Evolutionary conservation across 2,329 filamentous ascomycete species (phyloP).

Genomic region (Penicillium sp.): DNA sequence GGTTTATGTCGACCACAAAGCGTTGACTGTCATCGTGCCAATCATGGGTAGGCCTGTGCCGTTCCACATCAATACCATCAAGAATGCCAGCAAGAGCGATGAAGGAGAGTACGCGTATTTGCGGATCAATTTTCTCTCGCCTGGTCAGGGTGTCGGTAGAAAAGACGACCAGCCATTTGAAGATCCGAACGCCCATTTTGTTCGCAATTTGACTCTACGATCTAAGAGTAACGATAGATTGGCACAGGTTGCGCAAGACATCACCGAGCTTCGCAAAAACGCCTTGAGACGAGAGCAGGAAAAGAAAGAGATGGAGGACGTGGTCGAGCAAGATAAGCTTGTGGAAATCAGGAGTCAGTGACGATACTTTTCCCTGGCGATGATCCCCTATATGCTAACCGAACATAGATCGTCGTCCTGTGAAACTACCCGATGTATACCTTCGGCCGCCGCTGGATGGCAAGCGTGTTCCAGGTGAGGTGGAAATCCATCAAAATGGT

Average conservation of each 20-base stretch:
- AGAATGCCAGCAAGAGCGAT: conserved; percentile 97
- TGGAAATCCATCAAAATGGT: conserved; percentile 99
- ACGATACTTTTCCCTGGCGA: background rate
- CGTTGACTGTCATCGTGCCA: conserved; percentile 84
- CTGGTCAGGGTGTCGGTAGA: conserved; percentile 92
- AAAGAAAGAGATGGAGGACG: conserved; percentile 99
- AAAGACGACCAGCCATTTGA: conserved; percentile 99
- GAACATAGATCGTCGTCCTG: conserved; percentile 76
- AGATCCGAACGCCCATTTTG: conserved; percentile 92
- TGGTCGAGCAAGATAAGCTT: conserved; percentile 97
- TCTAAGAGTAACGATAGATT: conserved; percentile 88
- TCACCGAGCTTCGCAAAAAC: conserved; percentile 94
- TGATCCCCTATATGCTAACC: conserved; percentile 39
- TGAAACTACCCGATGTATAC: conserved; percentile 90
- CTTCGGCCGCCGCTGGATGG: conserved; percentile 94
- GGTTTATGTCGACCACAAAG: conserved; percentile 89
- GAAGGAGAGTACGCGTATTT: conserved; percentile 93
- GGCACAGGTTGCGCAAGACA: conserved; percentile 86
- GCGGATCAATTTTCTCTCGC: conserved; percentile 95
- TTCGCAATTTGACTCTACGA: conserved; percentile 91
- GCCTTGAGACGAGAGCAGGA: conserved; percentile 91
- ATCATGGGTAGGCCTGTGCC: conserved; percentile 97
- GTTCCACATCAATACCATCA: conserved; percentile 98
- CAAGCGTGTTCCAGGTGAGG: conserved; percentile 91
- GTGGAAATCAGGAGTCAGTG: conserved; percentile 84